Conservation (phyloP, 345 rosid species). For the Tarenaya hassleriana region DNA sequence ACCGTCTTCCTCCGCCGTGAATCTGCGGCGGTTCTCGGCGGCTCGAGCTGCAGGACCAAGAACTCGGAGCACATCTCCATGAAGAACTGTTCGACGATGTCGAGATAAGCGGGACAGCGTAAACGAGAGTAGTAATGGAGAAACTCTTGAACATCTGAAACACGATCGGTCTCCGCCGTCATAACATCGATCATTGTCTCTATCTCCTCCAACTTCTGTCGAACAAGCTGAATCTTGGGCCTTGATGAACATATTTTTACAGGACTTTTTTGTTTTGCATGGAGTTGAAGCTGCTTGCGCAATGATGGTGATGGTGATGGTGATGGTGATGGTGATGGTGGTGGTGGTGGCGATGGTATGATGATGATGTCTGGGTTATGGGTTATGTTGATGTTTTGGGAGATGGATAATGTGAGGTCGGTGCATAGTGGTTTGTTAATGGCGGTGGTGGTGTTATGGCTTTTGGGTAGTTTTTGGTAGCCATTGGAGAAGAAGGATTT, state of each 20-base stretch:
- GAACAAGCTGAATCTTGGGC: constrained; percentile 35
- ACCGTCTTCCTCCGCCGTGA: background rate
- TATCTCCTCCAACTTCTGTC: constrained; percentile 54
- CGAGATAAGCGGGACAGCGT: constrained; percentile 61
- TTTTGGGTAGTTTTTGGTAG: constrained; percentile 59
- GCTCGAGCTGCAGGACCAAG: constrained; percentile 10
- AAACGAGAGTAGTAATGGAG: constrained; percentile 70
- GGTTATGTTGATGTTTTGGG: constrained; percentile 23
- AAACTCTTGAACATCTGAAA: constrained; percentile 65
- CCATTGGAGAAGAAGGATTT: constrained; percentile 44
- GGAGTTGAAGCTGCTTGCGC: constrained; percentile 21
- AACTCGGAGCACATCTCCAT: constrained; percentile 55
- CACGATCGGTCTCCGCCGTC: constrained; percentile 51
- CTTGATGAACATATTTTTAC: constrained; percentile 19
- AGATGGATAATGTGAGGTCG: background rate
- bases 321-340: too few relatives aligned
- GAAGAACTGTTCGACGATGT: constrained; percentile 68
- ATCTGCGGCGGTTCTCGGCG: background rate
- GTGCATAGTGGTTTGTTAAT: constrained; percentile 1
- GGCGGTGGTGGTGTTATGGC: constrained; percentile 20
- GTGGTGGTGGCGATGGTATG: constrained; percentile 6
- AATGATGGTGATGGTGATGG: constrained; percentile 13
- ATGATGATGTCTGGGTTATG: constrained; percentile 25
- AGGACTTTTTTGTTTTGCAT: constrained; percentile 18
- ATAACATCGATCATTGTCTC: constrained; percentile 45